These are phyloP conservation scores for Myochromella boudieri DNA, from an alignment of 768 basidiomycete species.

Conservation along the genomic window DNA sequence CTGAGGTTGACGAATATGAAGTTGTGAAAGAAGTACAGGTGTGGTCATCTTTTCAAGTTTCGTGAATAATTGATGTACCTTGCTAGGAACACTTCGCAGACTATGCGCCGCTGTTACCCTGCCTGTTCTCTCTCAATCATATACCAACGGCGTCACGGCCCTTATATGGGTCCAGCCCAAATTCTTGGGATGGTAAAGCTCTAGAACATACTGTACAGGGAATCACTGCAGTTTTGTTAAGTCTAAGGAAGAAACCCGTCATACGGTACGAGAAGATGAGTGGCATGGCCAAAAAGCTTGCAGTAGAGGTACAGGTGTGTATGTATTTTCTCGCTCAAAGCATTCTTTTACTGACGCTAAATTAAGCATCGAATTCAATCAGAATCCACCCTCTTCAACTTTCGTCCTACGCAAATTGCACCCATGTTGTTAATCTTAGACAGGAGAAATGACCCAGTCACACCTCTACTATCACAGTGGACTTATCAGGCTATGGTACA, in stretches of 20 bases:
- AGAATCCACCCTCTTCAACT: conserved; percentile 87
- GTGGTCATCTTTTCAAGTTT: conserved; percentile 17
- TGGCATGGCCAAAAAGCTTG: conserved; percentile 87
- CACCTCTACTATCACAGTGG: conserved; percentile 95
- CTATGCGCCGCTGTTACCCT: conserved; percentile 85
- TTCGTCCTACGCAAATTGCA: conserved; percentile 83
- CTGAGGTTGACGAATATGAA: conserved; percentile 94
- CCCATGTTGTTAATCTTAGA: conserved; percentile 92
- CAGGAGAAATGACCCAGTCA: conserved; percentile 95
- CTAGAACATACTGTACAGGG: conserved; percentile 80
- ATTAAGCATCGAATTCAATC: conserved; percentile 74
- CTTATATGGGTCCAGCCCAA: conserved; percentile 71
- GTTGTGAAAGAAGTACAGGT: conserved; percentile 98
- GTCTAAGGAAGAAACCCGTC: conserved; percentile 93
- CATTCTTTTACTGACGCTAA: background rate
- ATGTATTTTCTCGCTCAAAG: conserved; percentile 15
- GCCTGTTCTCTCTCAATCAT: conserved; percentile 85
- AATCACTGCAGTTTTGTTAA: conserved; percentile 82
- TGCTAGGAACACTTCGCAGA: conserved; percentile 96
- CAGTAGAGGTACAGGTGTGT: conserved; percentile 86
- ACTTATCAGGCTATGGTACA: conserved; percentile 99
- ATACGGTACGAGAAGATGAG: conserved; percentile 96
- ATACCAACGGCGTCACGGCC: conserved; percentile 60
- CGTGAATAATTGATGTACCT: conserved; percentile 2
- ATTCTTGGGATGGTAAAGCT: conserved; percentile 71